Percentiles rank a stretch among this genome's conserved stretches.
These are phyloP conservation scores for Penicillium argentinense DNA, from an alignment of 495 filamentous ascomycete species.

Conservation along the genomic window DNA sequence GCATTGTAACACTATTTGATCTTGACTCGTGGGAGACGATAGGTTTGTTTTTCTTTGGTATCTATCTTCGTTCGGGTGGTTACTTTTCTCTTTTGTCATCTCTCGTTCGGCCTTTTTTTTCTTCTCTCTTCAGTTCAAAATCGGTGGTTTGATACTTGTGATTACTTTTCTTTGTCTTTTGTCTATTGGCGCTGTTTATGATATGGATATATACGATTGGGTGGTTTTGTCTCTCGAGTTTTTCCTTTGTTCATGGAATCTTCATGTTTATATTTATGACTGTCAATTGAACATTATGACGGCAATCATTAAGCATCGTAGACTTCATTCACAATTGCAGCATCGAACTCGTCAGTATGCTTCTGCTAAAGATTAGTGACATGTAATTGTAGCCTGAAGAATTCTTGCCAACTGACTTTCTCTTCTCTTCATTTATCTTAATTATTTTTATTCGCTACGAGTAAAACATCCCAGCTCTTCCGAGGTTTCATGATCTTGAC, in stretches of 20 bases:
- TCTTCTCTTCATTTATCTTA: no score
- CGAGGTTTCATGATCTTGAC: no score
- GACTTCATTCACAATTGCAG: no score
- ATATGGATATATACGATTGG: slow-evolving; percentile 22
- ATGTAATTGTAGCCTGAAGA: no score
- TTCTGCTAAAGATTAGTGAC: no score
- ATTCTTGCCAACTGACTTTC: no score
- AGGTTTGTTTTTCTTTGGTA: slow-evolving; percentile 11
- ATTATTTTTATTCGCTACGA: no score
- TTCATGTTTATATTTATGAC: slow-evolving; percentile 15
- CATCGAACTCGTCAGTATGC: no score
- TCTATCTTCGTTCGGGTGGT: slow-evolving; percentile 1
- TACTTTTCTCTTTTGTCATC: slow-evolving; percentile 17
- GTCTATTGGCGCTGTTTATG: slow-evolving; percentile 15
- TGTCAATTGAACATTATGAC: slow-evolving; percentile 9
- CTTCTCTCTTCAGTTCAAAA: slow-evolving; percentile 16
- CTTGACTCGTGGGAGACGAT: slow-evolving; percentile 13
- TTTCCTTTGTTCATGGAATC: slow-evolving; percentile 17
- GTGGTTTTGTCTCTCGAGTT: slow-evolving; percentile 7
- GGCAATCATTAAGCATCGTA: no score
- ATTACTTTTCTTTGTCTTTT: slow-evolving; percentile 10
- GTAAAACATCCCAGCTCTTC: no score
- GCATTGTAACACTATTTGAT: slow-evolving; percentile 30
- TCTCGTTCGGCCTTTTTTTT: slow-evolving; percentile 11
- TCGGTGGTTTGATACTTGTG: no score